Percentiles rank a stretch among this genome's conserved stretches.
Evolutionary conservation across 2,329 filamentous ascomycete genomes (phyloP).

Genomic region (Fusarium buxicola): DNA sequence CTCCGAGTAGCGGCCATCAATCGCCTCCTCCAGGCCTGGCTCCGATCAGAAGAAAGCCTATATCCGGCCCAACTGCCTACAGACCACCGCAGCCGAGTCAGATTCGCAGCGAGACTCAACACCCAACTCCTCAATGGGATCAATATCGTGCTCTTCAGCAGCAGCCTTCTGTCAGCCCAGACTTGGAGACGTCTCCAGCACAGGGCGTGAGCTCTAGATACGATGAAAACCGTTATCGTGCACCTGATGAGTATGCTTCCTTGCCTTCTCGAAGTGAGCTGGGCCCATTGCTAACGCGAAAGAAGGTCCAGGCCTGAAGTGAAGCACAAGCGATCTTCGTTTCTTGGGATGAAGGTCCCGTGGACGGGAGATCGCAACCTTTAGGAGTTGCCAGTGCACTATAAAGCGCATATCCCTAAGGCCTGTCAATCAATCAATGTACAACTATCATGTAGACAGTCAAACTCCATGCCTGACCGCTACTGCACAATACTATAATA

Average conservation of each 20-base stretch:
- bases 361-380: slow-evolving; percentile 22
- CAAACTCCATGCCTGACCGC: too few relatives aligned
- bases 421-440: neutral
- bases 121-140: slow-evolving; percentile 7
- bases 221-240: too few relatives aligned
- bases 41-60: slow-evolving; percentile 30
- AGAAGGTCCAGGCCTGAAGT: slow-evolving; percentile 4
- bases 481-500: too few relatives aligned
- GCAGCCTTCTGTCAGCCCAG: slow-evolving; percentile 9
- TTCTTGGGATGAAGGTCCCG: slow-evolving; percentile 33
- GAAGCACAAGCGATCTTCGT: slow-evolving; percentile 11
- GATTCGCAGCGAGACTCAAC: neutral
- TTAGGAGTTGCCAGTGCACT: neutral
- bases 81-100: slow-evolving; percentile 19
- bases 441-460: neutral
- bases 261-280: neutral
- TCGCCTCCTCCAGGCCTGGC: neutral
- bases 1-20: neutral
- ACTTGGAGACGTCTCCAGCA: too few relatives aligned
- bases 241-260: neutral
- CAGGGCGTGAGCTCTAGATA: too few relatives aligned
- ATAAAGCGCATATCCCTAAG: neutral
- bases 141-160: slow-evolving; percentile 23
- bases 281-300: neutral
- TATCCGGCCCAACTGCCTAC: slow-evolving; percentile 9